A percentile compares a stretch with the other conserved stretches of the same genome.
Evolutionary conservation across 2,329 filamentous ascomycete genomes (phyloP).

Genomic region (Daldinia sp.): DNA sequence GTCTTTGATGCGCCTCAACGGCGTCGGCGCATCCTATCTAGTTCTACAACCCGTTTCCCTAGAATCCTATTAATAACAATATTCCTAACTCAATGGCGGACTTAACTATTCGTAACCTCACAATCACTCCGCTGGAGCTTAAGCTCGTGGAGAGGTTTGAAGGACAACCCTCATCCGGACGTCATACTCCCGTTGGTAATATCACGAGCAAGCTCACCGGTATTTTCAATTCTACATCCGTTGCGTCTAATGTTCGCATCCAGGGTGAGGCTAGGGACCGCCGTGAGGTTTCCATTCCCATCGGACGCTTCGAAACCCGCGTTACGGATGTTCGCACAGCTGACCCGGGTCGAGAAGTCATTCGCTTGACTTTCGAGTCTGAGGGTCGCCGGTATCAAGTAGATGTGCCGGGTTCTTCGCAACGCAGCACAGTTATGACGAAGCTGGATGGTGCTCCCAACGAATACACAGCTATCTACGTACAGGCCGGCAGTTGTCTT

Average conservation of each 20-base stretch:
- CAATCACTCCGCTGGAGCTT: constrained; percentile 77
- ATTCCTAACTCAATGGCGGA: constrained; percentile 56
- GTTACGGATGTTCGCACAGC: constrained; percentile 72
- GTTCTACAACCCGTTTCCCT: constrained; percentile 18
- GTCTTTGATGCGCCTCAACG: constrained; percentile 24
- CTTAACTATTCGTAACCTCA: constrained; percentile 86
- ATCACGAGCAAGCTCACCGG: constrained; percentile 59
- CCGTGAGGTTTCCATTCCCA: constrained; percentile 70
- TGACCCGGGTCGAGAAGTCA: constrained; percentile 71
- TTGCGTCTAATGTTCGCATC: constrained; percentile 53
- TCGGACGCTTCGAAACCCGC: constrained; percentile 76
- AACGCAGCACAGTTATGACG: constrained; percentile 70
- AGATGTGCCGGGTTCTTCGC: constrained; percentile 74
- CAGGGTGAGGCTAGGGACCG: constrained; percentile 71
- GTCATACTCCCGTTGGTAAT: constrained; percentile 59
- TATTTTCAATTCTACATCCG: constrained; percentile 59
- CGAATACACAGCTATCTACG: constrained; percentile 74
- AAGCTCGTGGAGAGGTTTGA: constrained; percentile 80
- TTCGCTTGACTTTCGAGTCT: constrained; percentile 80
- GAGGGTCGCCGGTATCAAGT: constrained; percentile 76
- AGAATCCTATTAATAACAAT: constrained; percentile 4
- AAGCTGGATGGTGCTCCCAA: constrained; percentile 64
- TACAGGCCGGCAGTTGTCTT: constrained; percentile 66
- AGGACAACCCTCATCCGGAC: constrained; percentile 58
- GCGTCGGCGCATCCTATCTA: constrained; percentile 27